Conservation (phyloP, 805 yeast genomes). For the Candida sakaeoensis region DNA sequence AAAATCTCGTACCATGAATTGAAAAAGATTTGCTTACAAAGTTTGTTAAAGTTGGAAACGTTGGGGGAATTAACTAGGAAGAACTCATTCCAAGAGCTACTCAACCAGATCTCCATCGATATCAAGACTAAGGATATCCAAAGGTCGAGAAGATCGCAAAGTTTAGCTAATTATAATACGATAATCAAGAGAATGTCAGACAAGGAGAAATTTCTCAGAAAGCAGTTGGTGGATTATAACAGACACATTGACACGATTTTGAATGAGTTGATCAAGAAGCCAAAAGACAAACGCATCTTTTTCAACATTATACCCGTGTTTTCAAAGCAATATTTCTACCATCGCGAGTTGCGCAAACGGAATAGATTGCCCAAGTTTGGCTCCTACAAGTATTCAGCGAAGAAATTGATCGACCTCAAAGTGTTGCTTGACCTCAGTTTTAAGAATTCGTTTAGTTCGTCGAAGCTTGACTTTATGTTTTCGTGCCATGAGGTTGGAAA, state of each 20-base stretch:
- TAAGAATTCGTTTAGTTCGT: constrained; percentile 36
- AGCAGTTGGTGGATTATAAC: constrained; percentile 45
- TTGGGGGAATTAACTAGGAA: constrained; percentile 60
- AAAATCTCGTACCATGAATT: constrained; percentile 62
- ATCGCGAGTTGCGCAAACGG: constrained; percentile 60
- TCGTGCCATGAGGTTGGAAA: constrained; percentile 71
- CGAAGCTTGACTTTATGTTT: constrained; percentile 70
- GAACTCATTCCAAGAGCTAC: constrained; percentile 70
- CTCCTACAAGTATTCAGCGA: constrained; percentile 70
- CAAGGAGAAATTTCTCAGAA: constrained; percentile 43
- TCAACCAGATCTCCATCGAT: constrained; percentile 82
- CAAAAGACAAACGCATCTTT: constrained; percentile 41
- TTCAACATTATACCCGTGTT: constrained; percentile 50
- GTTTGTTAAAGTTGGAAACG: constrained; percentile 70
- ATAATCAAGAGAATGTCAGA: constrained; percentile 42
- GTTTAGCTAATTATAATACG: constrained; percentile 37
- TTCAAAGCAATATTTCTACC: constrained; percentile 74
- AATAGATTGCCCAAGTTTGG: constrained; percentile 75
- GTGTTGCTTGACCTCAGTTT: constrained; percentile 55
- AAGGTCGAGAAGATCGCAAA: constrained; percentile 38
- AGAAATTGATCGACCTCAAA: constrained; percentile 69
- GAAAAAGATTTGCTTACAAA: constrained; percentile 71
- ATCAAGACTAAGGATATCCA: constrained; percentile 51
- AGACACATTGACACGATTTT: constrained; percentile 44
- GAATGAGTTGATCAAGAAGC: constrained; percentile 40